Conservation (phyloP, 78 protist species). For the Dictyostelium discoideum region DNA sequence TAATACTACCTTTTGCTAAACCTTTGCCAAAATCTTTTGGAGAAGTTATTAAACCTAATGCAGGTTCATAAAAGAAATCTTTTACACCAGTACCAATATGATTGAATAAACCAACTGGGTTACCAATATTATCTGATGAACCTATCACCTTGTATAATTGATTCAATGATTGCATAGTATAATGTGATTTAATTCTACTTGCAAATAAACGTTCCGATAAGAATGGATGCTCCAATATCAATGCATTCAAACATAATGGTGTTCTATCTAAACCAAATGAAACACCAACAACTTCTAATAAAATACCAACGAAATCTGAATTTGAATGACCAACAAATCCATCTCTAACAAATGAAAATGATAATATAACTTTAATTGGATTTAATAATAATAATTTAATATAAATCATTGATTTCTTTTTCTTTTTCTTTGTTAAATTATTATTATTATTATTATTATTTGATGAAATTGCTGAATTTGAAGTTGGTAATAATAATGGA, state of each 20-base stretch:
- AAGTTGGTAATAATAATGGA: neutral
- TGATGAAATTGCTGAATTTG: neutral
- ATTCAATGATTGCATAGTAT: slow-evolving; percentile 54
- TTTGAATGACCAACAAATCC: slow-evolving; percentile 50
- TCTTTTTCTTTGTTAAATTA: neutral
- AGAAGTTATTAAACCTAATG: slow-evolving; percentile 76
- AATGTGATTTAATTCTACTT: slow-evolving; percentile 77
- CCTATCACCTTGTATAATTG: slow-evolving; percentile 85
- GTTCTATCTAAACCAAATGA: slow-evolving; percentile 77
- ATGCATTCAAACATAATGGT: slow-evolving; percentile 52
- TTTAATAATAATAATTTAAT: slow-evolving; percentile 69
- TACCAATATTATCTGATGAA: slow-evolving; percentile 89
- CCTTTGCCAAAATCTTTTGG: slow-evolving; percentile 89
- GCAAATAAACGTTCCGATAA: slow-evolving; percentile 37
- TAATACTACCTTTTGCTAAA: slow-evolving; percentile 75
- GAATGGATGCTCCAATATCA: slow-evolving; percentile 85
- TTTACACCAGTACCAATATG: slow-evolving; percentile 86
- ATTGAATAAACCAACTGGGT: slow-evolving; percentile 89
- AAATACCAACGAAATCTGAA: slow-evolving; percentile 25
- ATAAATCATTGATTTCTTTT: slow-evolving; percentile 61
- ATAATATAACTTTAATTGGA: slow-evolving; percentile 76
- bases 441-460: neutral
- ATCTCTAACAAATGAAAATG: slow-evolving; percentile 79
- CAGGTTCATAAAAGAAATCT: slow-evolving; percentile 94
- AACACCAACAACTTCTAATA: slow-evolving; percentile 62